A percentile compares a stretch with the other conserved stretches of the same genome.
phyloP scores from a whole-genome alignment of 805 yeast species.

The Pichia manshurica region DNA sequence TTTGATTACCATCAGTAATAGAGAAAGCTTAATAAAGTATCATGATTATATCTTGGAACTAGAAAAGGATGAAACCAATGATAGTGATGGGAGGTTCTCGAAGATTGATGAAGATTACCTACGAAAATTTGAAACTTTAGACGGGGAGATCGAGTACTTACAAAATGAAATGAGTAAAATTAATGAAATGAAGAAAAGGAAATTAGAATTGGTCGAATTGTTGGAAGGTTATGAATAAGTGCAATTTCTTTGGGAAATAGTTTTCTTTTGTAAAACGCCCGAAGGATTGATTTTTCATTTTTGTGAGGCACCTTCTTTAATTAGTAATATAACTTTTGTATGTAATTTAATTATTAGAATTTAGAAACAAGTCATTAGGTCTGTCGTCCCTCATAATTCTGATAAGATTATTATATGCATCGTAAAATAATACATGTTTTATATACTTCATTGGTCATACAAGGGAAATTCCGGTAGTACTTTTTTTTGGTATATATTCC shows the following conservation, averaged over 20 bases:
- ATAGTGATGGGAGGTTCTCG: constrained; percentile 23
- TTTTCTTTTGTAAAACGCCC: no score
- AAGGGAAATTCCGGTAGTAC: constrained; percentile 21
- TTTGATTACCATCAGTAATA: constrained; percentile 74
- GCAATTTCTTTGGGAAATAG: background rate
- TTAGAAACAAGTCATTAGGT: no score
- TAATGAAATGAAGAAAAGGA: constrained; percentile 53
- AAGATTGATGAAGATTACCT: constrained; percentile 26
- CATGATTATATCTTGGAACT: constrained; percentile 74
- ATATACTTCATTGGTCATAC: background rate
- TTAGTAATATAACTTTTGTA: no score
- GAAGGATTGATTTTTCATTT: no score
- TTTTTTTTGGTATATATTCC: constrained; percentile 14
- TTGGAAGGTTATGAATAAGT: constrained; percentile 37
- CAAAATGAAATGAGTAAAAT: constrained; percentile 55
- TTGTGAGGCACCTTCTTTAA: no score
- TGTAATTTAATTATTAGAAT: background rate
- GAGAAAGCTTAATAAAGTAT: constrained; percentile 78
- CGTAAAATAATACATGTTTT: no score
- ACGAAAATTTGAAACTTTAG: constrained; percentile 52
- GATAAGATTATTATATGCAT: no score
- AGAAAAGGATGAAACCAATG: constrained; percentile 52
- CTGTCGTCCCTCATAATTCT: no score
- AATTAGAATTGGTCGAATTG: constrained; percentile 48
- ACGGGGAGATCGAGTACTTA: constrained; percentile 67